A percentile compares a stretch with the other conserved stretches of the same genome.
These are phyloP conservation scores for Ocimum tenuiflorum DNA, from an alignment of 257 asterid genomes.

Conservation along the genomic window DNA sequence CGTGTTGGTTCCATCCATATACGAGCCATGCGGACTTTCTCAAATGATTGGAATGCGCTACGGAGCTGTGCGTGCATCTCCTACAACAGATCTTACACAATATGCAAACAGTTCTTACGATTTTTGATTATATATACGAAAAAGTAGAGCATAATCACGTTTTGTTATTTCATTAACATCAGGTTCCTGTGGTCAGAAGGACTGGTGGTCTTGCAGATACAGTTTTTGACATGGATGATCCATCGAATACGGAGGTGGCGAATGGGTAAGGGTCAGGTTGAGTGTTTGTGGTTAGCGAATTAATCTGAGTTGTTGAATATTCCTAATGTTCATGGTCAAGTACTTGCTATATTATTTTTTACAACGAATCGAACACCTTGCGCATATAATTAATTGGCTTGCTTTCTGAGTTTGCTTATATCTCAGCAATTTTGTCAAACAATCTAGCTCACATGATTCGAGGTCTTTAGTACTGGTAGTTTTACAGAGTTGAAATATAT, in stretches of 20 bases:
- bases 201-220: constrained; percentile 92
- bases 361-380: background rate
- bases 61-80: constrained; percentile 59
- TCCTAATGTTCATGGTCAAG: background rate
- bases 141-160: background rate
- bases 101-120: background rate
- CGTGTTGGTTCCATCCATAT: constrained; percentile 87
- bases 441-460: background rate
- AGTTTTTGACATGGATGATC: constrained; percentile 76
- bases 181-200: constrained; percentile 84
- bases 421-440: background rate
- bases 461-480: background rate
- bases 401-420: no score
- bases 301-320: background rate
- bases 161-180: constrained; percentile 16
- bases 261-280: constrained; percentile 48
- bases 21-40: constrained; percentile 92
- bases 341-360: background rate
- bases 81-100: background rate
- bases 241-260: constrained; percentile 43
- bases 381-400: background rate
- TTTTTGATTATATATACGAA: no score
- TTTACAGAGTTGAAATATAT: background rate
- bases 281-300: background rate
- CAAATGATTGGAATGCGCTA: constrained; percentile 96